Conservation (phyloP, 2,329 filamentous ascomycete species). For the Massarina eburnea region DNA sequence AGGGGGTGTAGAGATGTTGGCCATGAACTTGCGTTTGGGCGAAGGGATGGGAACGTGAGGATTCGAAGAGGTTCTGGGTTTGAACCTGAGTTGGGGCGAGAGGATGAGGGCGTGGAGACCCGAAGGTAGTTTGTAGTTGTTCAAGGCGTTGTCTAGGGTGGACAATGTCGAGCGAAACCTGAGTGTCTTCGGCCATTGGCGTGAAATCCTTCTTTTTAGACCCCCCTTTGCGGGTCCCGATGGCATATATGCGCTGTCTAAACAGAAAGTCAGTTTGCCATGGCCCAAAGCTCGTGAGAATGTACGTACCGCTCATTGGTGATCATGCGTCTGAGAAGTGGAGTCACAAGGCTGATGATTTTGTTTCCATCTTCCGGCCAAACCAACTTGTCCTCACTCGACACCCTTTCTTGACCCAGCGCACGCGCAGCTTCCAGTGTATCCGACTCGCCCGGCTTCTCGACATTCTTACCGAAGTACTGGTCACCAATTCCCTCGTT, state of each 20-base stretch:
- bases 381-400: constrained; percentile 43
- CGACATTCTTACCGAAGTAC: constrained; percentile 49
- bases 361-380: constrained; percentile 59
- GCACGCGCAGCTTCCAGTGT: constrained; percentile 35
- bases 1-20: neutral
- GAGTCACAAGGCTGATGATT: constrained; percentile 60
- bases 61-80: constrained; percentile 12
- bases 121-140: constrained; percentile 14
- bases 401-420: constrained; percentile 44
- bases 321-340: constrained; percentile 59
- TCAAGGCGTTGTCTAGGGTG: constrained; percentile 8
- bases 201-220: constrained; percentile 35
- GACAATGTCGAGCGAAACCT: constrained; percentile 1
- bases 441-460: constrained; percentile 38
- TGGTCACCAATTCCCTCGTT: constrained; percentile 53
- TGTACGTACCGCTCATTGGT: constrained; percentile 56
- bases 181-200: constrained; percentile 10
- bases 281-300: neutral
- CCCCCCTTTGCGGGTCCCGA: constrained; percentile 56
- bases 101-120: neutral
- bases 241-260: constrained; percentile 57
- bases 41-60: neutral
- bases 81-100: constrained; percentile 4
- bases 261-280: neutral
- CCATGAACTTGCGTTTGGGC: neutral